Conservation (phyloP, 169 alveolate species). For the Cryptosporidium ubiquitum region DNA sequence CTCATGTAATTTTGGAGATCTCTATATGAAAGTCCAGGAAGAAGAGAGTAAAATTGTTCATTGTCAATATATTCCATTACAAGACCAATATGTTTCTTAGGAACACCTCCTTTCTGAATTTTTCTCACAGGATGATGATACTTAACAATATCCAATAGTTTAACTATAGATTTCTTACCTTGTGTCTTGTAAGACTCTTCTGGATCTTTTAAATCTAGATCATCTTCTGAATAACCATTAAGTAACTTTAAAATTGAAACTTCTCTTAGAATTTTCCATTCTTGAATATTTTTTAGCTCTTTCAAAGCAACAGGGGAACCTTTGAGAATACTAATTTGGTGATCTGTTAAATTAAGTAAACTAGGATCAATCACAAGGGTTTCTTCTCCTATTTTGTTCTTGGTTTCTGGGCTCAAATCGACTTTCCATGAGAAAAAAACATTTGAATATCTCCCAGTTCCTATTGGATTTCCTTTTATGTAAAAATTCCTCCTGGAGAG, state of each 20-base stretch:
- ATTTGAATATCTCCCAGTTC: constrained; percentile 52
- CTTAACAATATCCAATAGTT: constrained; percentile 31
- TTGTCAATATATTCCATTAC: constrained; percentile 47
- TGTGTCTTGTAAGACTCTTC: neutral
- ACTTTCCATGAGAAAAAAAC: constrained; percentile 45
- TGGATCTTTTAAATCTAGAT: neutral
- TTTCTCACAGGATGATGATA: neutral
- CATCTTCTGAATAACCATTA: neutral
- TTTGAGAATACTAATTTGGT: neutral
- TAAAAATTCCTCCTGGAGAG: neutral
- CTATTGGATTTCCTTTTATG: constrained; percentile 28
- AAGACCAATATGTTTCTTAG: neutral
- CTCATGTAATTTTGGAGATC: constrained; percentile 52
- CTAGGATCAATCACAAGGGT: neutral
- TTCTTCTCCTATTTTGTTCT: neutral
- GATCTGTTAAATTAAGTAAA: neutral
- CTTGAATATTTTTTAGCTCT: constrained; percentile 26
- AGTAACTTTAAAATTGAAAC: constrained; percentile 24
- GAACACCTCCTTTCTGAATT: neutral
- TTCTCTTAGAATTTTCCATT: constrained; percentile 49
- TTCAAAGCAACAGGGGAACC: constrained; percentile 60
- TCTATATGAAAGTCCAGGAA: constrained; percentile 1
- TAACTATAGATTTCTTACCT: constrained; percentile 26
- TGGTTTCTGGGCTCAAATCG: neutral
- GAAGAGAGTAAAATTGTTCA: constrained; percentile 43